Evolutionary conservation across 768 basidiomycete species (phyloP).

Genomic region (Trametes villosa): DNA sequence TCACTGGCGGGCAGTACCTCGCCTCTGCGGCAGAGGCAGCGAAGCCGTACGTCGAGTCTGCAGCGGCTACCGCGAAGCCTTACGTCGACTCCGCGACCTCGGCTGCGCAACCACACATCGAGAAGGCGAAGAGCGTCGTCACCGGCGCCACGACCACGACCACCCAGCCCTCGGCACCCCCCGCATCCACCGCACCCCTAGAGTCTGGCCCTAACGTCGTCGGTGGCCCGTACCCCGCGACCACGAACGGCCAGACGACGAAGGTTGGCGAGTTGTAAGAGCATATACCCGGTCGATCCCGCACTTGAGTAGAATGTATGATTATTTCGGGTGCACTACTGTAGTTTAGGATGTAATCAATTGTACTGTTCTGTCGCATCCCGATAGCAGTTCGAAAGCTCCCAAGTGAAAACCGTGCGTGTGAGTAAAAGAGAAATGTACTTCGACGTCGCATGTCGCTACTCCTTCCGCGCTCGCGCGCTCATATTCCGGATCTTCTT

Average conservation of each 20-base stretch:
- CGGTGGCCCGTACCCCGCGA: conserved; percentile 33
- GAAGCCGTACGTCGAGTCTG: conserved; percentile 45
- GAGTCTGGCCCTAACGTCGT: conserved; percentile 44
- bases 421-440: background rate
- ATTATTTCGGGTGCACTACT: too few relatives aligned
- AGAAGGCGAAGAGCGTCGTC: conserved; percentile 19
- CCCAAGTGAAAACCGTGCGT: background rate
- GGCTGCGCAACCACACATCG: conserved; percentile 27
- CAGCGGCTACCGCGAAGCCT: conserved; percentile 44
- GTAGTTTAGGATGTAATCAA: background rate
- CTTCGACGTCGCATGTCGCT: background rate
- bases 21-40: conserved; percentile 34
- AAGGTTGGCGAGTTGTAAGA: conserved; percentile 21
- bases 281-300: background rate
- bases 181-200: conserved; percentile 45
- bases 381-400: background rate
- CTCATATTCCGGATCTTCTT: conserved; percentile 47
- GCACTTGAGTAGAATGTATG: too few relatives aligned
- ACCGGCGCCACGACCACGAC: conserved; percentile 3
- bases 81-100: conserved; percentile 35
- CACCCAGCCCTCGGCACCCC: conserved; percentile 29
- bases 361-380: background rate
- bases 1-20: conserved; percentile 40
- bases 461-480: conserved; percentile 10
- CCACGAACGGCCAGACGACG: conserved; percentile 25